Evolutionary conservation across 2,329 filamentous ascomycete species (phyloP), one percentile per base, ranked within the genome.

Genomic region (Neocucurbitaria cava): DNA sequence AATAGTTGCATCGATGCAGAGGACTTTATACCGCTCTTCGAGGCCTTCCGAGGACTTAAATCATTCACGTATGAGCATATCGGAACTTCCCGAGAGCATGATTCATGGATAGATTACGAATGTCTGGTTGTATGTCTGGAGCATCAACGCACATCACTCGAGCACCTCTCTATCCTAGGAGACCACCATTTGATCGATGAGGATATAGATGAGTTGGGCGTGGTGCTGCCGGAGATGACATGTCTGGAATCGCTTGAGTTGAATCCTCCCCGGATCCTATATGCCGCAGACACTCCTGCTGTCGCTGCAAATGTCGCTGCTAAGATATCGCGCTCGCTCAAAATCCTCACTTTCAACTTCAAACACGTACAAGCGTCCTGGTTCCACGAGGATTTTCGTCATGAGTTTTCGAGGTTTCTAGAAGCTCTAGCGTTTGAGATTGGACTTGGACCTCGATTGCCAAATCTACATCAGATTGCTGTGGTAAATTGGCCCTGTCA

Each of bases 41-140:
- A 45, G 5, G 47, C 44, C n/a, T 26, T 53, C 39, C 48, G 39
- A 30, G 45, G 20, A 6, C 28, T 49, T 7, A 41, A 41, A 17
- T 31, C 28, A 8, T 52, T 59, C 40, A 46, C 40, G 5, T 59
- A 57, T 43, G 49, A 54, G 15, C 46, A 57, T 40, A 13, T 28
- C 5, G 6, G 11, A n/a, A n/a, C n/a, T n/a, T n/a, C n/a, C n/a
- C n/a, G n/a, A n/a, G n/a, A n/a, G n/a, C n/a, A n/a, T n/a, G n/a
- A n/a, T n/a, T n/a, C n/a, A n/a, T n/a, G n/a, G 10, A 6, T 40
- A 5, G 11, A 40, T 18, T 26, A 24, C 20, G 13, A 2, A 4
- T 11, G 20, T 7, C 38, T 40, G 5, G 13, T 10, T 2, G 3
- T 3, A 23, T 8, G 23, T 35, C 17, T 26, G 11, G 20, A 6